Conservation (phyloP, 164 flowering plant species). For the Chloranthus sessilifolius region DNA sequence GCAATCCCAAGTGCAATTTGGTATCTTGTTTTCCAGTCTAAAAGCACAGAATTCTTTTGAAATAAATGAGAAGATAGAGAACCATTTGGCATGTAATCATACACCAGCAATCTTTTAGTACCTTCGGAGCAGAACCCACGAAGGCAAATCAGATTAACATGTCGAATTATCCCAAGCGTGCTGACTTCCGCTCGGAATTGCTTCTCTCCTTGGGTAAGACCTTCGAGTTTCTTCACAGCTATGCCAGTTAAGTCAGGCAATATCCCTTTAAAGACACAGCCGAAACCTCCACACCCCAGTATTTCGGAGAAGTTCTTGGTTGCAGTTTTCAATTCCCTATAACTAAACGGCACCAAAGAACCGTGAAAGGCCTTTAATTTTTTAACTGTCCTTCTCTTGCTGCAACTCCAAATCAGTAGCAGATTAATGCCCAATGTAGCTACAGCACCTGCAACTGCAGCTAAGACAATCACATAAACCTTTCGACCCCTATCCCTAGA, state of each 20-base stretch:
- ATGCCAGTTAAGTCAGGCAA: not conserved
- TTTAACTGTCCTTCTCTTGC: slow-evolving; percentile 8
- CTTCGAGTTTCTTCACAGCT: slow-evolving; percentile 32
- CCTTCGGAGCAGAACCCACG: slow-evolving; percentile 48
- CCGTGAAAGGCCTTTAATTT: slow-evolving; percentile 22
- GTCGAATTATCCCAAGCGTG: not conserved
- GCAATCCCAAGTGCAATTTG: not conserved
- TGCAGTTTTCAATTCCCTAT: slow-evolving; percentile 30
- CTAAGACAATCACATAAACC: not conserved
- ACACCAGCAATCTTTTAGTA: slow-evolving; percentile 23
- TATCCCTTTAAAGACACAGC: not conserved
- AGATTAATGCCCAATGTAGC: not conserved
- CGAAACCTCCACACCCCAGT: slow-evolving; percentile 45
- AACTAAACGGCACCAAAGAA: slow-evolving; percentile 27
- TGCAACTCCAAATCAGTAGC: slow-evolving; percentile 3
- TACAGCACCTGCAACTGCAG: not conserved
- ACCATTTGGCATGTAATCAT: slow-evolving; percentile 49
- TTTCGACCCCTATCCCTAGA: not conserved
- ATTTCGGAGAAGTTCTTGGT: slow-evolving; percentile 44
- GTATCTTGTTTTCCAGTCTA: slow-evolving; percentile 19
- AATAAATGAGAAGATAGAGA: slow-evolving; percentile 36
- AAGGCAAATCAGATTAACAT: slow-evolving; percentile 29
- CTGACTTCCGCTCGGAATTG: not conserved
- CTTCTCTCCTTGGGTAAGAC: slow-evolving; percentile 41
- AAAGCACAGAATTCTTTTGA: not conserved